These are phyloP conservation scores for Teratosphaeria zuluensis DNA, from an alignment of 2,329 filamentous ascomycete species.

Conservation along the genomic window DNA sequence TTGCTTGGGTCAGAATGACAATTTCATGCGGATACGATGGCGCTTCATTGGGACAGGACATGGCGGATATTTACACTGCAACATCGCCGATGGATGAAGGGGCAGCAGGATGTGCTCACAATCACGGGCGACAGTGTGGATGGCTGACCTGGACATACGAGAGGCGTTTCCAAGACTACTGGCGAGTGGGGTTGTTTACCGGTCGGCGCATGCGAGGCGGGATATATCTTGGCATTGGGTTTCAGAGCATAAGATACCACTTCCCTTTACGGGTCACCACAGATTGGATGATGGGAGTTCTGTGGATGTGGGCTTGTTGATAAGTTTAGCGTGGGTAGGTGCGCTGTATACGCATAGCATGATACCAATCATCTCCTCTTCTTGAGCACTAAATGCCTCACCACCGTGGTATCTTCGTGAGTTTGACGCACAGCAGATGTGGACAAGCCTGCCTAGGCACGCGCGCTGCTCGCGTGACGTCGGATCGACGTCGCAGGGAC, in stretches of 20 bases:
- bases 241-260: neutral
- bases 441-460: too few relatives aligned
- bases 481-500: neutral
- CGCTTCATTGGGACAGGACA: neutral
- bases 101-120: neutral
- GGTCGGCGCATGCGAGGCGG: constrained; percentile 1
- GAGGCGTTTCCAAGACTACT: neutral
- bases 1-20: neutral
- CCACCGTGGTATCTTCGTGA: too few relatives aligned
- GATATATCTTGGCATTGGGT: neutral
- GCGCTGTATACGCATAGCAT: neutral
- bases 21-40: neutral
- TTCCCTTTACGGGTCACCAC: neutral
- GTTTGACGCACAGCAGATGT: too few relatives aligned
- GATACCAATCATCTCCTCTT: neutral
- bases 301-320: neutral
- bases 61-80: neutral
- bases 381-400: too few relatives aligned
- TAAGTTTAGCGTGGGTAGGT: neutral
- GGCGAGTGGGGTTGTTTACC: neutral
- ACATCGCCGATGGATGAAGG: neutral
- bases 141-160: neutral
- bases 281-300: neutral
- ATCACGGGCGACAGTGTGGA: neutral
- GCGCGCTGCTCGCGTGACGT: neutral